Evolutionary conservation across 805 yeast genomes (phyloP).

Genomic region (Saccharomyces kudriavzevii): DNA sequence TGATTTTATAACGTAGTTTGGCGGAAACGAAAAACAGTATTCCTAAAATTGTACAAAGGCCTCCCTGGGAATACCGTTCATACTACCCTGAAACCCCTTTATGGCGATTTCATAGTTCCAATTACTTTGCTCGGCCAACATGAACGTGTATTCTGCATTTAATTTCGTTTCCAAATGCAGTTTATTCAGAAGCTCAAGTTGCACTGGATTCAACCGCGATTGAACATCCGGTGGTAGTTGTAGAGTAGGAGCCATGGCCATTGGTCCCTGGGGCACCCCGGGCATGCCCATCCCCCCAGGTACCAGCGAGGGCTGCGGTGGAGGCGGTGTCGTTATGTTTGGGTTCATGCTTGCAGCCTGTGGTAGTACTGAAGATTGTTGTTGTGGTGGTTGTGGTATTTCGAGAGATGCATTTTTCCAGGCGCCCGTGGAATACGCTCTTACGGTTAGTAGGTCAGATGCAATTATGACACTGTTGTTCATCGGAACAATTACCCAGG

Average conservation of each 20-base stretch:
- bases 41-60: constrained; percentile 36
- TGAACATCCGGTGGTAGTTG: constrained; percentile 50
- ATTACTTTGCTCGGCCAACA: constrained; percentile 81
- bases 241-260: constrained; percentile 21
- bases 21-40: neutral
- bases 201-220: constrained; percentile 42
- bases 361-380: neutral
- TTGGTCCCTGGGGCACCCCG: neutral
- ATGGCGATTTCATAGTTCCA: constrained; percentile 72
- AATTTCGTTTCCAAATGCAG: constrained; percentile 66
- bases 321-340: constrained; percentile 6
- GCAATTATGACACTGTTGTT: constrained; percentile 69
- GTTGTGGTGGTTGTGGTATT: constrained; percentile 4
- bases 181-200: constrained; percentile 56
- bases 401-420: constrained; percentile 35
- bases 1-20: neutral
- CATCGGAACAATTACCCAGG: constrained; percentile 66
- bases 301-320: constrained; percentile 2
- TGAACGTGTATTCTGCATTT: constrained; percentile 67
- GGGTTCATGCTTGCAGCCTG: constrained; percentile 1
- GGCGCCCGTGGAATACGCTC: constrained; percentile 51
- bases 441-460: constrained; percentile 67
- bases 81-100: constrained; percentile 61
- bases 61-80: constrained; percentile 49
- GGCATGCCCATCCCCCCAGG: neutral